A percentile compares a stretch with the other conserved stretches of the same genome.
Evolutionary conservation across 2,329 filamentous ascomycete species (phyloP).

Genomic region (Colletotrichum sp.): DNA sequence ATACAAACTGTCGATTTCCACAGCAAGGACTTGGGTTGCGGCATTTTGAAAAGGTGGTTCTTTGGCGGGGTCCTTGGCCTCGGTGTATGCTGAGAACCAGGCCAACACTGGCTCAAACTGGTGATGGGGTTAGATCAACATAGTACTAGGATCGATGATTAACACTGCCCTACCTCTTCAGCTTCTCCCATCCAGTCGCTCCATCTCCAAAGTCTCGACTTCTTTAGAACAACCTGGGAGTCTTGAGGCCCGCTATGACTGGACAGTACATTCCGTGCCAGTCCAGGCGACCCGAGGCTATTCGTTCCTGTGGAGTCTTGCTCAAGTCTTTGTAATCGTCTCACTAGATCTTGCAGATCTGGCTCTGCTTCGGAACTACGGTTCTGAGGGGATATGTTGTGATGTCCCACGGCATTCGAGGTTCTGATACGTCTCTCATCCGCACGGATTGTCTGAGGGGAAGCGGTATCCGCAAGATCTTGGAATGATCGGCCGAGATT

Average conservation of each 20-base stretch:
- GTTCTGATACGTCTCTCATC: neutral
- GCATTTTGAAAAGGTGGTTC: neutral
- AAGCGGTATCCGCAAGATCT: neutral
- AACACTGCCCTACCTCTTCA: neutral
- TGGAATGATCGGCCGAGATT: neutral
- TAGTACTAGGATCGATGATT: neutral
- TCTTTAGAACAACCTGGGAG: neutral
- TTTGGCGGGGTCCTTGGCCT: neutral
- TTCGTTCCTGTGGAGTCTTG: accelerated
- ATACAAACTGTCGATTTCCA: neutral
- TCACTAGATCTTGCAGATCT: neutral
- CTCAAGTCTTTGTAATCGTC: neutral
- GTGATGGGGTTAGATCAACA: neutral
- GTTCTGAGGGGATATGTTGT: neutral
- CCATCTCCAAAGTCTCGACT: neutral
- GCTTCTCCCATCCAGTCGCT: neutral
- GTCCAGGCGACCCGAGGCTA: neutral
- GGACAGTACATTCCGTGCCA: neutral
- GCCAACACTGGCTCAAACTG: neutral
- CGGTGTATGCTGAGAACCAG: neutral
- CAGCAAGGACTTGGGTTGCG: neutral
- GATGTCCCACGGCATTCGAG: neutral
- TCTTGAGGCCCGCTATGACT: neutral
- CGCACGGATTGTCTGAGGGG: neutral
- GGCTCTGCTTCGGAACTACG: neutral